phyloP scores from a whole-genome alignment of 2,329 filamentous ascomycete genomes.

The Pezicula neosporulosa region DNA sequence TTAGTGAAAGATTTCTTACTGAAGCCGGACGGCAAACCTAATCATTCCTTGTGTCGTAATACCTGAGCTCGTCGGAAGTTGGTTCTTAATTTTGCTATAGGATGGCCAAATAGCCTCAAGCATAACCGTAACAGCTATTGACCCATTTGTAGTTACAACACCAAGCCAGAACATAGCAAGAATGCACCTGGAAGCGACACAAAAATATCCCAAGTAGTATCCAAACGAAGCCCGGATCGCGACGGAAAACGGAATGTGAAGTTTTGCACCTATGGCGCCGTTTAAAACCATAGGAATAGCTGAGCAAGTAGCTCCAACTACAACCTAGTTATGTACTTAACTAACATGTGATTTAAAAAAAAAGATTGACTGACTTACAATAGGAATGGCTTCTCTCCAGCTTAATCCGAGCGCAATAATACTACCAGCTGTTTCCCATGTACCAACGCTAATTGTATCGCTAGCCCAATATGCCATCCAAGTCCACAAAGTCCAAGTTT shows the following conservation, averaged over 20 bases:
- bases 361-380: too few relatives aligned
- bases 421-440: conserved; percentile 49
- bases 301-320: conserved; percentile 59
- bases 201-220: conserved; percentile 39
- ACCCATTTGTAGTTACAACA: conserved; percentile 63
- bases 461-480: conserved; percentile 38
- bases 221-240: conserved; percentile 42
- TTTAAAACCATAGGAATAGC: conserved; percentile 49
- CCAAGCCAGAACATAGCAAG: conserved; percentile 57
- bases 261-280: conserved; percentile 40
- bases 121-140: conserved; percentile 42
- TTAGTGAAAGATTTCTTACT: too few relatives aligned
- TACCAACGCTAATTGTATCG: conserved; percentile 36
- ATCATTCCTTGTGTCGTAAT: conserved; percentile 55
- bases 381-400: conserved; percentile 50
- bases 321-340: too few relatives aligned
- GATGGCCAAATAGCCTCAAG: conserved; percentile 49
- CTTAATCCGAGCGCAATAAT: conserved; percentile 48
- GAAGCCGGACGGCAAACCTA: too few relatives aligned
- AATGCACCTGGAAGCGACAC: conserved; percentile 37
- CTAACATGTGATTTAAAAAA: too few relatives aligned
- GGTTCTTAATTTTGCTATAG: conserved; percentile 49
- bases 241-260: conserved; percentile 45
- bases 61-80: conserved; percentile 42
- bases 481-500: conserved; percentile 31